Percentiles rank a stretch among this genome's conserved stretches.
Conservation (phyloP, 208 protist species). For the Endotrypanum monterogeii region DNA sequence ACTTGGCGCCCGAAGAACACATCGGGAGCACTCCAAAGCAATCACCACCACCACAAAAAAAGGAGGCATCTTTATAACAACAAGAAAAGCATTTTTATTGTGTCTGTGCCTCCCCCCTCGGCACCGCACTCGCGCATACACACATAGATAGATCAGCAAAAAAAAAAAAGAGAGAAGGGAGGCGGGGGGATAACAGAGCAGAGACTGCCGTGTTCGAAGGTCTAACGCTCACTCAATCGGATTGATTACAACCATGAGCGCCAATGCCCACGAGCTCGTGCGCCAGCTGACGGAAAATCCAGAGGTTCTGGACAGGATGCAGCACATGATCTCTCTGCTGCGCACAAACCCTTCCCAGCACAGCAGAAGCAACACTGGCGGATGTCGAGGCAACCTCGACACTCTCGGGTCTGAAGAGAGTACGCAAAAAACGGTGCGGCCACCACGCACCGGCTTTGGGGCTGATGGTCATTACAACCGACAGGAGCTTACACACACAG, state of each 20-base stretch:
- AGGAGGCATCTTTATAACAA: too few species aligned
- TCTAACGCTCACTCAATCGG: background rate
- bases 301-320: constrained; percentile 63
- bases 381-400: background rate
- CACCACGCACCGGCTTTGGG: constrained; percentile 18
- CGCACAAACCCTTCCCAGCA: constrained; percentile 17
- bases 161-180: too few species aligned
- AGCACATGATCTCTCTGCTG: constrained; percentile 57
- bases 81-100: too few species aligned
- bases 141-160: too few species aligned
- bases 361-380: background rate
- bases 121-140: too few species aligned
- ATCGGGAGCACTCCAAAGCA: background rate
- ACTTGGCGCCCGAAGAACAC: too few species aligned
- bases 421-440: constrained; percentile 1
- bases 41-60: background rate
- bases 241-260: constrained; percentile 28
- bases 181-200: background rate
- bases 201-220: background rate
- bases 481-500: background rate
- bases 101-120: too few species aligned
- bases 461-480: background rate
- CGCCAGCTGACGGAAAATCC: constrained; percentile 71
- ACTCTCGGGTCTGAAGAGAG: background rate
- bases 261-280: constrained; percentile 52